Conservation (phyloP, 805 yeast species). For the Candida silvicultrix region DNA sequence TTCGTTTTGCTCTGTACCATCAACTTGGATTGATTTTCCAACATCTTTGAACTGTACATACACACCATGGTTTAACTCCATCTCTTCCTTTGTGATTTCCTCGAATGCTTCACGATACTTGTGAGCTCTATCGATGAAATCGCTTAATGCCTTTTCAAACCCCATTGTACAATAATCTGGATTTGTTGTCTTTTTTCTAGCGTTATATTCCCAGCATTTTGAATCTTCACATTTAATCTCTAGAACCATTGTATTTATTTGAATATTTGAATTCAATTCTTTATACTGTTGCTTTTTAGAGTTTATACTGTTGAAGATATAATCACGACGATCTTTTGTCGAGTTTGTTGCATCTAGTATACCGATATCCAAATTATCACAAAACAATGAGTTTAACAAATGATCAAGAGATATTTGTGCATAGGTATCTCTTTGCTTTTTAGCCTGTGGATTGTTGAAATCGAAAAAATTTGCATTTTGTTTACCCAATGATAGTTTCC, state of each 20-base stretch:
- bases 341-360: conserved; percentile 60
- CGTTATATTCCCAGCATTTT: conserved; percentile 49
- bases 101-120: conserved; percentile 41
- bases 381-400: conserved; percentile 34
- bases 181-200: conserved; percentile 57
- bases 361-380: conserved; percentile 42
- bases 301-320: conserved; percentile 6
- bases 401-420: conserved; percentile 46
- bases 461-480: conserved; percentile 37
- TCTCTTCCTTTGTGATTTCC: conserved; percentile 29
- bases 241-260: conserved; percentile 43
- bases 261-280: conserved; percentile 19
- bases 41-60: conserved; percentile 16
- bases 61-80: conserved; percentile 10
- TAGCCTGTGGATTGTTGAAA: conserved; percentile 34
- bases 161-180: conserved; percentile 52
- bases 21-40: conserved; percentile 16
- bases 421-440: conserved; percentile 40
- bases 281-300: conserved; percentile 12
- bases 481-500: conserved; percentile 34
- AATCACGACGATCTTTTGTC: conserved; percentile 34
- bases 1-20: conserved; percentile 13
- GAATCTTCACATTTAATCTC: conserved; percentile 55
- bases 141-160: conserved; percentile 46
- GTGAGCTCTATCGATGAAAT: conserved; percentile 51